phyloP scores from a whole-genome alignment of 2,329 filamentous ascomycete species.

The Trichoderma harzianum region DNA sequence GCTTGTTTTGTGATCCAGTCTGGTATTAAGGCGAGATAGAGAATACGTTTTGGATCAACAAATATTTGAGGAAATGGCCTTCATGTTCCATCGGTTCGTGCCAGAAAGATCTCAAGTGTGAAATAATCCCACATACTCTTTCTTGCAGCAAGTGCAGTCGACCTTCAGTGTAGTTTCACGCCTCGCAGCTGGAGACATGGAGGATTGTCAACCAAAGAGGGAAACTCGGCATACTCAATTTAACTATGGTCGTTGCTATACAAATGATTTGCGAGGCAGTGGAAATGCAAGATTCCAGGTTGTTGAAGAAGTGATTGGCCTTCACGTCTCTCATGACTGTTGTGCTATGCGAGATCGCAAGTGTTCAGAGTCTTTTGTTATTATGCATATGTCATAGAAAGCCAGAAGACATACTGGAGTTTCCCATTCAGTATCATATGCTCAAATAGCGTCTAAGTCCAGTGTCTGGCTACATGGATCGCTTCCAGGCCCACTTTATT shows the following conservation, averaged over 20 bases:
- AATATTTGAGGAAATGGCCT: not conserved
- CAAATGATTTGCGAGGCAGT: not conserved
- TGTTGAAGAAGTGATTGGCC: not conserved
- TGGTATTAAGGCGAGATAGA: not conserved
- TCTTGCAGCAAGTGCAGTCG: not conserved
- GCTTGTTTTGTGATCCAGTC: not conserved
- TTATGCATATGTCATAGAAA: not conserved
- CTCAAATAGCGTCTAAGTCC: not conserved
- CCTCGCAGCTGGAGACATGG: not conserved
- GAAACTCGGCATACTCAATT: not conserved
- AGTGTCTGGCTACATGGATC: not conserved
- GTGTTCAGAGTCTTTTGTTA: not conserved
- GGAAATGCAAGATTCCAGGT: not conserved
- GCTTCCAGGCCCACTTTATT: not conserved
- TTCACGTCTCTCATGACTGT: not conserved
- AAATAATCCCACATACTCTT: not conserved
- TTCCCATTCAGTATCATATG: not conserved
- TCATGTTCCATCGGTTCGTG: not conserved
- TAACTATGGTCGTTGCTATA: not conserved
- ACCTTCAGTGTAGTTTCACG: not conserved
- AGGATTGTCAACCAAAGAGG: not conserved
- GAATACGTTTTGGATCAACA: not conserved
- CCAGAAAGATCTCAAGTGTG: not conserved
- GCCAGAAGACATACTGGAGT: not conserved
- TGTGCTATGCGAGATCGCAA: not conserved